Evolutionary conservation across 1,139 yeast genomes (phyloP).

Genomic region (Nakaseomyces uthaithaninus): DNA sequence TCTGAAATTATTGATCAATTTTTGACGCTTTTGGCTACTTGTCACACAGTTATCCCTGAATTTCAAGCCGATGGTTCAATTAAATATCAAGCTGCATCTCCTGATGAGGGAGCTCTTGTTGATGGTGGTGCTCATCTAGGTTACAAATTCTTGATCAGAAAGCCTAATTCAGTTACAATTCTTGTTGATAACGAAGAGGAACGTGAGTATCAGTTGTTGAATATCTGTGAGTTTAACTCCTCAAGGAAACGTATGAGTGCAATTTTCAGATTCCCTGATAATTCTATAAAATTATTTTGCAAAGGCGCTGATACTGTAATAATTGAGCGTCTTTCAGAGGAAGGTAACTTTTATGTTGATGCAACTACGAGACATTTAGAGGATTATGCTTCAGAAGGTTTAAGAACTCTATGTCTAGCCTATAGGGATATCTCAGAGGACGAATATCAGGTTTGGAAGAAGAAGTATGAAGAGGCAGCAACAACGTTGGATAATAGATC

Average conservation of each 20-base stretch:
- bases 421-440: constrained; percentile 69
- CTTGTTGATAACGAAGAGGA: constrained; percentile 41
- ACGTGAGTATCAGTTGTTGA: constrained; percentile 66
- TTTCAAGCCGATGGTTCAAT: constrained; percentile 50
- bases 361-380: constrained; percentile 83
- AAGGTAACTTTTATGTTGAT: constrained; percentile 67
- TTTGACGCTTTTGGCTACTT: constrained; percentile 75
- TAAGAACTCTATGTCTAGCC: constrained; percentile 91
- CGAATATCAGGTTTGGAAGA: constrained; percentile 62
- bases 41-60: constrained; percentile 98
- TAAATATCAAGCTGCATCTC: constrained; percentile 97
- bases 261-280: constrained; percentile 89
- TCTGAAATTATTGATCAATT: constrained; percentile 70
- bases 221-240: constrained; percentile 93
- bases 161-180: constrained; percentile 74
- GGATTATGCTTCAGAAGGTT: constrained; percentile 94
- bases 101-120: constrained; percentile 97
- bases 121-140: constrained; percentile 93
- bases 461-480: constrained; percentile 65
- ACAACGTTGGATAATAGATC: constrained; percentile 71
- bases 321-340: constrained; percentile 67
- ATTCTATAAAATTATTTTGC: constrained; percentile 76
- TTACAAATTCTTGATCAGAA: constrained; percentile 73
- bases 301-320: constrained; percentile 98
- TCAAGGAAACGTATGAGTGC: constrained; percentile 98